A percentile compares a stretch with the other conserved stretches of the same genome.
Conservation (phyloP, 208 protist species). For the Jaenimonas drosophilae region DNA sequence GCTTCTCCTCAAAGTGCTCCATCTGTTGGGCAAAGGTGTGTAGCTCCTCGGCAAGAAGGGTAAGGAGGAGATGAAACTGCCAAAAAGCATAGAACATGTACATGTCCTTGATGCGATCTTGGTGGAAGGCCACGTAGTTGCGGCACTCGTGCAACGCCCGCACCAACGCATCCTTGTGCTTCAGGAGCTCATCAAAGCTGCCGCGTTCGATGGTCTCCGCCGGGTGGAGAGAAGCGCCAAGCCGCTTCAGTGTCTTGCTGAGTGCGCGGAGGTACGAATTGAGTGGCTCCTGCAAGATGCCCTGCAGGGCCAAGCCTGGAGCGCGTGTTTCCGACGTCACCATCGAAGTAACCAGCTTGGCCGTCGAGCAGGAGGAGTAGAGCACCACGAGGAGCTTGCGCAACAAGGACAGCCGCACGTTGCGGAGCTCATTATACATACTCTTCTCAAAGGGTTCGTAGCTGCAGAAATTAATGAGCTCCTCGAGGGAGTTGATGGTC, state of each 20-base stretch:
- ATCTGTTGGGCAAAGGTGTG: slow-evolving; percentile 37
- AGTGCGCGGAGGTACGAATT: slow-evolving; percentile 22
- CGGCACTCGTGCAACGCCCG: slow-evolving; percentile 8
- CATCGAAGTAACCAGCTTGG: slow-evolving; percentile 13
- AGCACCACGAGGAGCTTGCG: slow-evolving; percentile 24
- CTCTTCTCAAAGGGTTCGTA: slow-evolving; percentile 37
- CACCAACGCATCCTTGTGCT: slow-evolving; percentile 20
- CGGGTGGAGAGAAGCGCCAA: slow-evolving; percentile 19
- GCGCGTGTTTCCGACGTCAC: slow-evolving; percentile 10
- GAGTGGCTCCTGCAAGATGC: slow-evolving; percentile 14
- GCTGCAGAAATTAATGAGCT: slow-evolving; percentile 16
- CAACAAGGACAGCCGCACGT: slow-evolving; percentile 25
- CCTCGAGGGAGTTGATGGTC: slow-evolving; percentile 11
- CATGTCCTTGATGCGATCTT: slow-evolving; percentile 7
- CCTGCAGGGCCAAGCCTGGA: slow-evolving; percentile 9
- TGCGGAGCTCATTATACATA: slow-evolving; percentile 29
- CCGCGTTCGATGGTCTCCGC: slow-evolving; percentile 9
- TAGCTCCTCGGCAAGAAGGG: slow-evolving; percentile 36
- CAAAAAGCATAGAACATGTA: slow-evolving; percentile 32
- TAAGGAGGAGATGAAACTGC: slow-evolving; percentile 45
- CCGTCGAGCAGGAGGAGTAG: slow-evolving; percentile 20
- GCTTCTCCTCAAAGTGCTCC: slow-evolving; percentile 19
- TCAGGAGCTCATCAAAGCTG: slow-evolving; percentile 18
- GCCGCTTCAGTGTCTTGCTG: slow-evolving; percentile 7
- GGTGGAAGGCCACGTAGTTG: background rate